Percentiles rank a stretch among this genome's conserved stretches.
Evolutionary conservation across 2,329 filamentous ascomycete genomes (phyloP).

Genomic region (Cladosporium colombiae): DNA sequence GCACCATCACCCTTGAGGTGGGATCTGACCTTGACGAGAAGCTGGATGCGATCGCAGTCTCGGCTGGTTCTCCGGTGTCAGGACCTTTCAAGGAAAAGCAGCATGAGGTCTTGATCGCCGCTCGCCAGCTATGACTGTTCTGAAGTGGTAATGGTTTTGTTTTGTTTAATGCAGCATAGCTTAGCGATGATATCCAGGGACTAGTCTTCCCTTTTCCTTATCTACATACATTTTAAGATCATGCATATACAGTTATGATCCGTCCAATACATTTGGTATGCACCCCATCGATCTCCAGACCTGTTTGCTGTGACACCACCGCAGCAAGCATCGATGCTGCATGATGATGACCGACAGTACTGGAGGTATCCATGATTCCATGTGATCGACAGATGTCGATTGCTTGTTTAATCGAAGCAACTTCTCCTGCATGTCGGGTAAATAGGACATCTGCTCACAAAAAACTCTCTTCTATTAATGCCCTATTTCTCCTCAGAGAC

Average conservation of each 20-base stretch:
- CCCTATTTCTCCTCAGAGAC: neutral
- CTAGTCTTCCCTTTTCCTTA: neutral
- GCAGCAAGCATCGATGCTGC: neutral
- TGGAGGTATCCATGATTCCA: neutral
- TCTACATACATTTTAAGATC: neutral
- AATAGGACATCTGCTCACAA: neutral
- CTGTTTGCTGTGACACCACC: neutral
- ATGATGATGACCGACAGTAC: neutral
- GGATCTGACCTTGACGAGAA: neutral
- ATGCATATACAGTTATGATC: neutral
- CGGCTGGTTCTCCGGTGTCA: neutral
- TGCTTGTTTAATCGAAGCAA: neutral
- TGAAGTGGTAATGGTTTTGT: neutral
- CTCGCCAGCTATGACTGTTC: neutral
- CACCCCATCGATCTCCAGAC: neutral
- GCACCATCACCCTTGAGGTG: neutral
- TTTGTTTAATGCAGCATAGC: neutral
- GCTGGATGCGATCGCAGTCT: neutral
- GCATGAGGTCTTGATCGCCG: neutral
- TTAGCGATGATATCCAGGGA: neutral
- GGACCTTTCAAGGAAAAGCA: neutral
- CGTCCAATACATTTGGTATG: neutral
- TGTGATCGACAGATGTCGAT: neutral
- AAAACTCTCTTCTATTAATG: neutral
- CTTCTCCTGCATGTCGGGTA: neutral